A percentile compares a stretch with the other conserved stretches of the same genome.
Conservation (phyloP, 306 rosid species). For the Acacia confusa region DNA sequence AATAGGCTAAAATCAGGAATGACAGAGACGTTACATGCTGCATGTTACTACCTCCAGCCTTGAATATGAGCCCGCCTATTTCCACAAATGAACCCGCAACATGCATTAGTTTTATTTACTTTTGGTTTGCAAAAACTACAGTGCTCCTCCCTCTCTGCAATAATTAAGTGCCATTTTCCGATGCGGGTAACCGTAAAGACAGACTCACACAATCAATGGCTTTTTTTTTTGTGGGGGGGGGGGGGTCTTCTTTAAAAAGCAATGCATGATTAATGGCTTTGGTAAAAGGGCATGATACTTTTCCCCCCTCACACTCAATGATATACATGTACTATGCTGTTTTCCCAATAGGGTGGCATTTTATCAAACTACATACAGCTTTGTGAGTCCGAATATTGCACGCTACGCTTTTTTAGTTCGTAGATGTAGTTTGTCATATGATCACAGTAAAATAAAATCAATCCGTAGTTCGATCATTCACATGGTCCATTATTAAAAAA, state of each 20-base stretch:
- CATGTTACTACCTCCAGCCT: constrained; percentile 98
- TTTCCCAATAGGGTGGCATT: background rate
- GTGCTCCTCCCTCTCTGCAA: background rate
- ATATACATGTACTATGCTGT: background rate
- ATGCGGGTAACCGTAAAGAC: background rate
- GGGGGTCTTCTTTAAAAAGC: constrained; percentile 17
- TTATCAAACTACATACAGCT: background rate
- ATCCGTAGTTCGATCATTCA: background rate
- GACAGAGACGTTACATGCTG: constrained; percentile 96
- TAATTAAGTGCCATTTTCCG: constrained; percentile 30
- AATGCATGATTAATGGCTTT: constrained; percentile 38
- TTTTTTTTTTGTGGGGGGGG: too few species aligned
- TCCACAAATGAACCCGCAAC: background rate
- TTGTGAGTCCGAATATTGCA: background rate
- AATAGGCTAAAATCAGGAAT: constrained; percentile 76
- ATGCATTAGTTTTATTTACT: background rate
- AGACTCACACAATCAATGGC: constrained; percentile 31
- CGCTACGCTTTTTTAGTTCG: background rate
- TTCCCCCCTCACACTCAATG: background rate
- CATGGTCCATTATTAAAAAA: too few species aligned
- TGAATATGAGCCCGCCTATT: constrained; percentile 89
- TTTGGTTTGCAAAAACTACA: background rate
- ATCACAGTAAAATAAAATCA: background rate
- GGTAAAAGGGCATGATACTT: constrained; percentile 15
- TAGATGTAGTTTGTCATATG: background rate